Evolutionary conservation across 768 basidiomycete genomes (phyloP), one percentile per base, ranked within the genome.

Genomic region (Imleria badia): DNA sequence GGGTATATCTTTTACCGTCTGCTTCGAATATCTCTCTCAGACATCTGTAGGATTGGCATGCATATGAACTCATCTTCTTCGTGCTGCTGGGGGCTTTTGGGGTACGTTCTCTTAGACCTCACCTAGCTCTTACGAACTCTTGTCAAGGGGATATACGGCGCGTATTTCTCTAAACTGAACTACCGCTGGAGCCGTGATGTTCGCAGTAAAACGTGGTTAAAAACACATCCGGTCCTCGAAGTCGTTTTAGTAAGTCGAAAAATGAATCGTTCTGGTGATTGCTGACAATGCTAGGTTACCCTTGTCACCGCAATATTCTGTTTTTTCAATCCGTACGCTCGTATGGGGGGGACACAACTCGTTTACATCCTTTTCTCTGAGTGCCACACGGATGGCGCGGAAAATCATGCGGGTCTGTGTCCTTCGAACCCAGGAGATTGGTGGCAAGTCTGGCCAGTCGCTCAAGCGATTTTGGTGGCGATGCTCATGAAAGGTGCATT

Each of bases 331-430:
- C 88, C 90, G 0, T 98, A 87, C 66, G 89, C 92, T 6, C 84
- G 89, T 35, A 95, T 98, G 89, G 88, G 94, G 48, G 93, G 96
- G 4, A 95, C 96, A 3, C 94, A 99, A 65, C 86, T 98, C 22
- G 89, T 99, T 49, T 94, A 91, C 67, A 87, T 87, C 56, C 84
- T 98, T 43, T 93, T 98, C 66, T 80, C 89, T 1, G 95, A 97
- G 73, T 99, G 96, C 63, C 79, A 76, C 29, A 68, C 76, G 0
- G 81, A 79, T 45, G 79, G 82, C 51, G 64, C 72, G 7, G 78
- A 84, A 60, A 78, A 75, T 17, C 81, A 85, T 50, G 80, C 75
- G 3, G 85, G 85, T 1, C 76, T 97, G 14, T 98, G 95, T 68
- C 80, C 88, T 41, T 65, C 81, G 43, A 75, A 89, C 60, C 83